These are phyloP conservation scores for Plasmodium inui DNA, from an alignment of 169 alveolate species.

Conservation along the genomic window DNA sequence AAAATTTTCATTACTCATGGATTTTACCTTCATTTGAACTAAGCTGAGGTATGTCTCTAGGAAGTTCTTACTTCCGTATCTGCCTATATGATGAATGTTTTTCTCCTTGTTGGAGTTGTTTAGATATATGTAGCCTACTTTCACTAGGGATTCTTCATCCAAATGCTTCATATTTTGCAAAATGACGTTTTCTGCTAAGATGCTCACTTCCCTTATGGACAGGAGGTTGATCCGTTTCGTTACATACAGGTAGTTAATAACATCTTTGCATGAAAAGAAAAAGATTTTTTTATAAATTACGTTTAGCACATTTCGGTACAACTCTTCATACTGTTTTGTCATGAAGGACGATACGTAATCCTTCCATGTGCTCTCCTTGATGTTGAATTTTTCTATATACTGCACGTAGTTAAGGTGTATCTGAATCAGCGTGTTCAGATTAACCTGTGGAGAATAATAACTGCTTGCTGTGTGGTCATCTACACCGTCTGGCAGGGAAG, in stretches of 20 bases:
- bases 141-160: constrained; percentile 47
- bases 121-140: constrained; percentile 47
- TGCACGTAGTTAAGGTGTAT: constrained; percentile 33
- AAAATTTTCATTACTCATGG: constrained; percentile 60
- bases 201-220: constrained; percentile 16
- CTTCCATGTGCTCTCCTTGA: constrained; percentile 46
- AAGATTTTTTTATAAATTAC: constrained; percentile 42
- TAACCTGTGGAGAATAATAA: not conserved
- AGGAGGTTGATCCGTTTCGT: constrained; percentile 29
- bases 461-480: not conserved
- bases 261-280: constrained; percentile 50
- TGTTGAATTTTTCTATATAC: constrained; percentile 40
- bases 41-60: constrained; percentile 50
- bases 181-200: constrained; percentile 30
- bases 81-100: not conserved
- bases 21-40: constrained; percentile 34
- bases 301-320: constrained; percentile 18
- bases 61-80: constrained; percentile 31
- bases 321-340: constrained; percentile 6
- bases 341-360: constrained; percentile 23
- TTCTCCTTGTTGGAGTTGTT: constrained; percentile 48
- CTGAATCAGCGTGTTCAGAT: constrained; percentile 1
- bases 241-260: constrained; percentile 55
- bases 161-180: constrained; percentile 21
- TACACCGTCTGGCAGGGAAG: not conserved